Conservation (phyloP, 768 basidiomycete genomes). For the Cystoderma amianthinum region DNA sequence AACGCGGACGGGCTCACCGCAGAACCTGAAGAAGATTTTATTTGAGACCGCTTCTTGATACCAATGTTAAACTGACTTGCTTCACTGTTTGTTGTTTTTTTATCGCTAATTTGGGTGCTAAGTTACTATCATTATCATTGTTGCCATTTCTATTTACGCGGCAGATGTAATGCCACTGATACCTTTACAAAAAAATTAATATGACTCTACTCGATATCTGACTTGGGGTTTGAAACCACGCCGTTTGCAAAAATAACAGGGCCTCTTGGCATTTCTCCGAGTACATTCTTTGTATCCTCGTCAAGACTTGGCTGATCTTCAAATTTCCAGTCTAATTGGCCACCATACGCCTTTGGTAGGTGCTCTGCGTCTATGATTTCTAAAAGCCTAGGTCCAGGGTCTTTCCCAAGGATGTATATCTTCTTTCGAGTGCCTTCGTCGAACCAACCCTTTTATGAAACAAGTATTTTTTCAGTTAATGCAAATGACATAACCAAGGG, state of each 20-base stretch:
- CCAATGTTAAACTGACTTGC: too few relatives aligned
- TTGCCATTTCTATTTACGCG: too few relatives aligned
- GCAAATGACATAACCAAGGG: too few relatives aligned
- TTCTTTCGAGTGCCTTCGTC: slow-evolving; percentile 75
- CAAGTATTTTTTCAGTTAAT: too few relatives aligned
- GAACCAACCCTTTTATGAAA: slow-evolving; percentile 53
- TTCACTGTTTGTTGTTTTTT: too few relatives aligned
- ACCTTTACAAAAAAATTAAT: too few relatives aligned
- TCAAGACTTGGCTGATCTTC: slow-evolving; percentile 65
- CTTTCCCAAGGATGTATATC: slow-evolving; percentile 65
- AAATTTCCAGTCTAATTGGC: slow-evolving; percentile 64
- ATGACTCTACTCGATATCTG: too few relatives aligned
- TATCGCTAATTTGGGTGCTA: too few relatives aligned
- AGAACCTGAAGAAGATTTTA: slow-evolving; percentile 50
- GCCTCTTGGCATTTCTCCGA: slow-evolving; percentile 52
- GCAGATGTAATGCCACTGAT: too few relatives aligned
- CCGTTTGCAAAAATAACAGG: slow-evolving; percentile 46
- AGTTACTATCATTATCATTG: too few relatives aligned
- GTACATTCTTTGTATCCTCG: slow-evolving; percentile 33
- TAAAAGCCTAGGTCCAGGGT: slow-evolving; percentile 45
- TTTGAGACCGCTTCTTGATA: too few relatives aligned
- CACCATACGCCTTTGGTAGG: slow-evolving; percentile 70
- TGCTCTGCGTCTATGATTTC: slow-evolving; percentile 35
- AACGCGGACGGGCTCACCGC: slow-evolving; percentile 71
- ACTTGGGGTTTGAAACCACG: slow-evolving; percentile 18